phyloP scores from a whole-genome alignment of 345 rosid species.

The Corchorus capsularis region DNA sequence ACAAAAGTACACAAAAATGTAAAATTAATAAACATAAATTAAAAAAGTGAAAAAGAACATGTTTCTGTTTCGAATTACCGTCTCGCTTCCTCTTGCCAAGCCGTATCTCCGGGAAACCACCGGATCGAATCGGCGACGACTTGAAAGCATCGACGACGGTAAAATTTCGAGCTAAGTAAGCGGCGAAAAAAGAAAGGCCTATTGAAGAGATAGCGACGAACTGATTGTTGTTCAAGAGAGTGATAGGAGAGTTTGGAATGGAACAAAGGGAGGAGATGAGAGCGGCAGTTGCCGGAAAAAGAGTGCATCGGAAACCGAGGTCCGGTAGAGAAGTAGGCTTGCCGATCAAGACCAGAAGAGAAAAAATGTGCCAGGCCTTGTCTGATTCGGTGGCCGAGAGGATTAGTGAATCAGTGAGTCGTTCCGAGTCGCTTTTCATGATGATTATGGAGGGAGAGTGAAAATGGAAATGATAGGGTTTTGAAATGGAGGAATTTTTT shows the following conservation, averaged over 20 bases:
- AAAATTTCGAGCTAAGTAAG: conserved; percentile 30
- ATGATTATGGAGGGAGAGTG: conserved; percentile 12
- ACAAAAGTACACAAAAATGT: neutral
- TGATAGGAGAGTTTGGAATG: conserved; percentile 51
- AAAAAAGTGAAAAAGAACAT: neutral
- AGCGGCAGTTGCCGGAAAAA: conserved; percentile 42
- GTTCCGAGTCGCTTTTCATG: conserved; percentile 32
- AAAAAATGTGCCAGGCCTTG: conserved; percentile 61
- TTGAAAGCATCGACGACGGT: conserved; percentile 4
- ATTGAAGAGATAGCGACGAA: conserved; percentile 39
- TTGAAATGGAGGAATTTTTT: neutral
- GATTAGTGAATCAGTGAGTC: conserved; percentile 16
- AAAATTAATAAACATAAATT: neutral
- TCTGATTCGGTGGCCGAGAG: conserved; percentile 29
- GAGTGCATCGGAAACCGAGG: conserved; percentile 43
- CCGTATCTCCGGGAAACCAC: conserved; percentile 13
- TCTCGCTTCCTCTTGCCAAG: conserved; percentile 42
- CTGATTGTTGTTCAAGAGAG: conserved; percentile 22
- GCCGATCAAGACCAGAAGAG: conserved; percentile 52
- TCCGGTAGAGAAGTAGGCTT: conserved; percentile 40
- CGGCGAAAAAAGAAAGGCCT: conserved; percentile 29
- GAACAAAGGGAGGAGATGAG: conserved; percentile 44
- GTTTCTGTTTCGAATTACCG: neutral
- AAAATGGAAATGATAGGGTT: conserved; percentile 12
- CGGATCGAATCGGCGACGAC: neutral